Evolutionary conservation across 2,329 filamentous ascomycete genomes (phyloP).

Genomic region (Calonectria pteridis): DNA sequence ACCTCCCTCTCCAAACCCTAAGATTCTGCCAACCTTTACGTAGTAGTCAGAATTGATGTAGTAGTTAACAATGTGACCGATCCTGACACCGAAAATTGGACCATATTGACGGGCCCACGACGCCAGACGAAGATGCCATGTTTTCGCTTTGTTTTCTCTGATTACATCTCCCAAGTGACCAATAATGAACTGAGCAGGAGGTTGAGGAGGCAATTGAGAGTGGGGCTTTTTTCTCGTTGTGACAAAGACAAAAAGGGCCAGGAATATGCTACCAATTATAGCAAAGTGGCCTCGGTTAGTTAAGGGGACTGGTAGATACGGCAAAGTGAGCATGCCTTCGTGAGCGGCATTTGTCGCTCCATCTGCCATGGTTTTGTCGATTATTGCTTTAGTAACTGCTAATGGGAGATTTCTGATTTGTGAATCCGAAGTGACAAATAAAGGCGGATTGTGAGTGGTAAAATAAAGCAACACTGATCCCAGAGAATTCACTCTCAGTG

Average conservation of each 20-base stretch:
- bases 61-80: background rate
- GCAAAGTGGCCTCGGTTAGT: background rate
- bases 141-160: background rate
- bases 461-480: background rate
- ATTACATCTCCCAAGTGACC: background rate
- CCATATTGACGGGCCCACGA: background rate
- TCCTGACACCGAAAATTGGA: background rate
- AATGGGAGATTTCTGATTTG: background rate
- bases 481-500: background rate
- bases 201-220: background rate
- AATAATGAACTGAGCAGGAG: background rate
- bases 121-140: background rate
- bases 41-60: background rate
- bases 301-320: background rate
- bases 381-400: background rate
- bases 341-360: background rate
- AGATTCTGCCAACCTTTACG: background rate
- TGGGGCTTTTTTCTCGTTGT: background rate
- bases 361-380: background rate
- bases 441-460: background rate
- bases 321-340: background rate
- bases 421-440: background rate
- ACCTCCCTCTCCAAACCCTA: background rate
- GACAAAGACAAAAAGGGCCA: background rate
- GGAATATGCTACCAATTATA: background rate